These are phyloP conservation scores for Hanseniaspora mollemarum DNA, from an alignment of 805 yeast genomes.

Conservation along the genomic window DNA sequence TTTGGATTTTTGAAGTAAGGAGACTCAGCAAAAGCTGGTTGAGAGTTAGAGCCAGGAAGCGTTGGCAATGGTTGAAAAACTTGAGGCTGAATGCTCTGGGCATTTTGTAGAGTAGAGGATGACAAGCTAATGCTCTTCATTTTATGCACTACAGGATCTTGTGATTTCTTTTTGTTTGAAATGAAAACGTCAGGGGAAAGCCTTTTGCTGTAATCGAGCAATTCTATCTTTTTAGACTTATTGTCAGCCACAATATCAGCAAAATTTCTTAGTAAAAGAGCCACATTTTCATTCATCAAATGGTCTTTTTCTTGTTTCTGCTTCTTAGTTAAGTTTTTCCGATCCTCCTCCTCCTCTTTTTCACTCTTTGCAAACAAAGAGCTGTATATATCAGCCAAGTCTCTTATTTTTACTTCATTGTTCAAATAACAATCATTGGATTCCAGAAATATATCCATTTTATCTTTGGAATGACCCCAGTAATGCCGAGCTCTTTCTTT, in stretches of 20 bases:
- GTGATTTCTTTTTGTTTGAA: constrained; percentile 14
- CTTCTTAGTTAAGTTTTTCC: not conserved
- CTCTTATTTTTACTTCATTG: constrained; percentile 38
- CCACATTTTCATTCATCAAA: constrained; percentile 36
- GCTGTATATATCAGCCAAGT: constrained; percentile 38
- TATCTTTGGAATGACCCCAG: constrained; percentile 41
- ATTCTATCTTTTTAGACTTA: constrained; percentile 35
- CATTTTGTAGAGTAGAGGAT: not conserved
- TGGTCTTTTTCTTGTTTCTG: not conserved
- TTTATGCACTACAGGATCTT: constrained; percentile 18
- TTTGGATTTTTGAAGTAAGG: constrained; percentile 7
- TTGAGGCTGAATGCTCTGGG: constrained; percentile 15
- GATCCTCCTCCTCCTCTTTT: constrained; percentile 19
- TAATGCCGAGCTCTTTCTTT: constrained; percentile 82
- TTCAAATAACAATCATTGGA: constrained; percentile 40
- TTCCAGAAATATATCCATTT: constrained; percentile 39
- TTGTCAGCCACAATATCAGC: constrained; percentile 42
- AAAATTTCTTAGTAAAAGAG: constrained; percentile 48
- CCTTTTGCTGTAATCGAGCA: not conserved
- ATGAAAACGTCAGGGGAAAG: not conserved
- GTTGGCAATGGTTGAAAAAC: constrained; percentile 26
- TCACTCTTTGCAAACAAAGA: constrained; percentile 34
- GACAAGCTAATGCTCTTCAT: not conserved
- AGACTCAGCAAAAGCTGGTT: constrained; percentile 13
- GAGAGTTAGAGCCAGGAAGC: constrained; percentile 19